These are phyloP conservation scores for Penstemon barbatus DNA, from an alignment of 257 asterid genomes.

Conservation along the genomic window DNA sequence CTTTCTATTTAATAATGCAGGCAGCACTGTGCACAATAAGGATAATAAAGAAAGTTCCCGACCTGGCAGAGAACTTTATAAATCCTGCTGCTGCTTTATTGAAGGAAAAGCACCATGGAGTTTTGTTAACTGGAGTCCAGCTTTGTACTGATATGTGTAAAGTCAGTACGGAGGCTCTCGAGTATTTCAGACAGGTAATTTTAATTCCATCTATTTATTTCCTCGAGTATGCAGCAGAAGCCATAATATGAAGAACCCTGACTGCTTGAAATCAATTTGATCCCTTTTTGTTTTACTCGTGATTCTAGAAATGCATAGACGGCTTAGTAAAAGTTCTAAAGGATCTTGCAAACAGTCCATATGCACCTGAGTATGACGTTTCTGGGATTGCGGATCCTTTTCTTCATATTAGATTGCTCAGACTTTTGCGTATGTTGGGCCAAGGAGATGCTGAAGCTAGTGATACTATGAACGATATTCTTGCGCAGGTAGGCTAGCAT, in stretches of 20 bases:
- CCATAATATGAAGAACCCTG: slow-evolving; percentile 23
- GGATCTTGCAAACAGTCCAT: slow-evolving; percentile 91
- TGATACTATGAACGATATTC: slow-evolving; percentile 93
- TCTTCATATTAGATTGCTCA: slow-evolving; percentile 87
- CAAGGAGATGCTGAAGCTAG: slow-evolving; percentile 94
- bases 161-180: slow-evolving; percentile 85
- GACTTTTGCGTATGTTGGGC: slow-evolving; percentile 79
- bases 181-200: slow-evolving; percentile 78
- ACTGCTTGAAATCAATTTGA: slow-evolving; percentile 17
- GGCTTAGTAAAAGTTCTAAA: slow-evolving; percentile 80
- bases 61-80: slow-evolving; percentile 88
- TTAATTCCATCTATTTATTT: slow-evolving; percentile 13
- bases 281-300: slow-evolving; percentile 18
- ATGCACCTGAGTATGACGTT: slow-evolving; percentile 92
- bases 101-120: slow-evolving; percentile 99
- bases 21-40: slow-evolving; percentile 96
- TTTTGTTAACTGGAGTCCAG: slow-evolving; percentile 86
- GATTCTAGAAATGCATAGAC: slow-evolving; percentile 79
- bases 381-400: slow-evolving; percentile 96
- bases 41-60: slow-evolving; percentile 96
- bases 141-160: slow-evolving; percentile 86
- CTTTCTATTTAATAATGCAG: slow-evolving; percentile 41
- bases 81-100: slow-evolving; percentile 75
- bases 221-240: slow-evolving; percentile 17
- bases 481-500: slow-evolving; percentile 76